Base-by-base conservation (phyloP, 257 asterid species). In the Capsicum chinense region DNA sequence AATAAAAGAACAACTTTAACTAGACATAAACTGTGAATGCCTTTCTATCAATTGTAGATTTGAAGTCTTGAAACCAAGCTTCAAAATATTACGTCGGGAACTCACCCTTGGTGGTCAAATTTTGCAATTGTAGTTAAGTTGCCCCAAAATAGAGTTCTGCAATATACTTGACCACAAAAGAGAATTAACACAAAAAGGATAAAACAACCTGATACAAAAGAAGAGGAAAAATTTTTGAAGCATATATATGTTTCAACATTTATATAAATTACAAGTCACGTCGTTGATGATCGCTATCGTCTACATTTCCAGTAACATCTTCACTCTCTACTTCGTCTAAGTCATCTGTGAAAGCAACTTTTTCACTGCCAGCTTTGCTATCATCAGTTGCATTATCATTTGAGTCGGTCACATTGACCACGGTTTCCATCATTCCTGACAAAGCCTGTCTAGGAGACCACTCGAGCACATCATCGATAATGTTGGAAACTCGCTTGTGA, bases 381-480 rank as follows among this genome's bases (percentile, higher is more conserved):
- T 86, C 82, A 63, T 85, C 94, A 0, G 87, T 35, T 85, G 83
- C 69, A 21, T 44, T 80, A 57, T 87, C 68, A 3, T 76, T 76
- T 13, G 63, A 82, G 79, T 93, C 94, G 0, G 93, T 92, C 1
- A 54, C 83, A 80, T 90, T 93, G 71, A 50, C 85, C 83, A 83
- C 89, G 0, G 87, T 79, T 68, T 95, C 98, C 97, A 97, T 93
- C 95, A 97, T 97, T 82, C 97, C 98, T 2, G 99, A 95, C 86
- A 97, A 87, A 54, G 99, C 98, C 85, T 87, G 93, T 73, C 97
- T 91, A 0, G 99, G 99, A 14, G 97, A 92, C 99, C 99, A 97
- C 89, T 97, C 99, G 9, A 95, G 92, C 89, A 97, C 98, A 79
- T 97, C 99, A 17, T 97, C 99, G 14, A 97, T 97, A 82, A 97